Conservation (phyloP, 208 protist species). For the Acanthamoeba castellanii region DNA sequence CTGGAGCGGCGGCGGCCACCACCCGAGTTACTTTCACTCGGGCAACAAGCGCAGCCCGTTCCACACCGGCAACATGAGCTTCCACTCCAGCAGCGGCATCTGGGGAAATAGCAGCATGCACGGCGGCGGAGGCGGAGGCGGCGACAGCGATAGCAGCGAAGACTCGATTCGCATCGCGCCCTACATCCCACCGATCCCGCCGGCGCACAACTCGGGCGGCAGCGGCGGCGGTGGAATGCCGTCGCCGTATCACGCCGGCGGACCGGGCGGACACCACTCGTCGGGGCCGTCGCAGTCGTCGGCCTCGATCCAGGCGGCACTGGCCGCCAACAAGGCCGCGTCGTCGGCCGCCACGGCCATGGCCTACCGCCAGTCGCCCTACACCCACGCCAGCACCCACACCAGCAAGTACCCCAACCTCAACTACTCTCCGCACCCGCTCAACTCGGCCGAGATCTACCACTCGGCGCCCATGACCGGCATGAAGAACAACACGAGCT, state of each 20-base stretch:
- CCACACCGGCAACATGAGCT: background rate
- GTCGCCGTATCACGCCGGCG: background rate
- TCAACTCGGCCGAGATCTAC: constrained; percentile 4
- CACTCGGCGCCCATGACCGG: constrained; percentile 22
- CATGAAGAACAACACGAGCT: background rate
- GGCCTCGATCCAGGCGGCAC: background rate
- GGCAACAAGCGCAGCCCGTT: background rate
- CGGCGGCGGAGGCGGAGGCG: no score
- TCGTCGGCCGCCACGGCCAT: background rate
- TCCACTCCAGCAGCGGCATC: no score
- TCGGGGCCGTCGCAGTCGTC: background rate
- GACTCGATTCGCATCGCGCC: background rate
- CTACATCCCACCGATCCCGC: background rate
- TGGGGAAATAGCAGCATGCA: no score
- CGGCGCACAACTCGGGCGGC: background rate
- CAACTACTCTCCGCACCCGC: background rate
- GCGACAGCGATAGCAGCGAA: no score
- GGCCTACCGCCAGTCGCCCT: background rate
- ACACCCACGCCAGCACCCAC: background rate
- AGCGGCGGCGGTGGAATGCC: background rate
- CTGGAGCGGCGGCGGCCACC: background rate
- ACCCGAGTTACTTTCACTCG: background rate
- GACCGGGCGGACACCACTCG: background rate
- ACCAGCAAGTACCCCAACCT: background rate
- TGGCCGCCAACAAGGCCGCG: background rate